phyloP scores from a whole-genome alignment of 2,329 filamentous ascomycete genomes.

The Ophiobolus disseminans region DNA sequence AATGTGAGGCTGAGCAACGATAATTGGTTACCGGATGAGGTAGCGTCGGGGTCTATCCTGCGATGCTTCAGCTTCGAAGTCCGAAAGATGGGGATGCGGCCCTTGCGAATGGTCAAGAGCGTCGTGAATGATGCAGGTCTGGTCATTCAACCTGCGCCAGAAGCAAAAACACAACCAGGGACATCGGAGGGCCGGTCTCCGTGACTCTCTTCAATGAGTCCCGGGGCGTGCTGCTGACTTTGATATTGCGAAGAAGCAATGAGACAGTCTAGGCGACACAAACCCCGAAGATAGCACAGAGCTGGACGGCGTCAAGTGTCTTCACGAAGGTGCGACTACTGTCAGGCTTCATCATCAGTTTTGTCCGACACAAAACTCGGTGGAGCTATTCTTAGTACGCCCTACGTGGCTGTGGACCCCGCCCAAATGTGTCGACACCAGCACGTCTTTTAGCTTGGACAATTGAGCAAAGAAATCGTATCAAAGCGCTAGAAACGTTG shows the following conservation, averaged over 20 bases:
- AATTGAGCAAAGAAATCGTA: no score
- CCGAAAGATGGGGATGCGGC: slow-evolving; percentile 21
- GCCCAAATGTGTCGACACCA: no score
- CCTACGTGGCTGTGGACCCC: no score
- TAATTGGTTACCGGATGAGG: slow-evolving; percentile 28
- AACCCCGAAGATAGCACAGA: background rate
- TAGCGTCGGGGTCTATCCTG: slow-evolving; percentile 19
- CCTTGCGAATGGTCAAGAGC: background rate
- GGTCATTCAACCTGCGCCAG: background rate
- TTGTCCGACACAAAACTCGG: background rate
- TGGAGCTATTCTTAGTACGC: background rate
- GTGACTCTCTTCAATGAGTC: no score
- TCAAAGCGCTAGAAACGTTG: no score
- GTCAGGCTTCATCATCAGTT: background rate
- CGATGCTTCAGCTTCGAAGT: slow-evolving; percentile 34
- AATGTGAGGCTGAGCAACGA: slow-evolving; percentile 17
- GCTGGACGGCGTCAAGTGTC: background rate
- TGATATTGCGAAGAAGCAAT: background rate
- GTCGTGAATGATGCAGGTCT: background rate
- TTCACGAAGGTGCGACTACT: background rate
- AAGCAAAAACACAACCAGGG: background rate
- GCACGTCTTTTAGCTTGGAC: no score
- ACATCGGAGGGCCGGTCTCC: background rate
- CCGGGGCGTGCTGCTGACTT: no score
- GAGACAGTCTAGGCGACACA: background rate